Conservation (phyloP, 352 stramenopile genomes). For the Phytophthora europaea region DNA sequence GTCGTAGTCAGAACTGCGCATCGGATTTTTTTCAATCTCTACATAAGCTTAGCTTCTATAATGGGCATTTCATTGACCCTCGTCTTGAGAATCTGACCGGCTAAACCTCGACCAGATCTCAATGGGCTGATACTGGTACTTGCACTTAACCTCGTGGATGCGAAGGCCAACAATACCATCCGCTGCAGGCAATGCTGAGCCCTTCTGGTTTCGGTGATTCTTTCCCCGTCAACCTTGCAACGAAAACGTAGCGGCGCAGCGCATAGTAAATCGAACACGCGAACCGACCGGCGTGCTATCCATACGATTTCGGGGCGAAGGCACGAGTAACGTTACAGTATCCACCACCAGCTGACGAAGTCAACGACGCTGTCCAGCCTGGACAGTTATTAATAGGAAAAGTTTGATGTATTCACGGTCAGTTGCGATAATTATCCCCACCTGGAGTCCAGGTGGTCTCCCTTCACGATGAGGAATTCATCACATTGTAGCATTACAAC, state of each 20-base stretch:
- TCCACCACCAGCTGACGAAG: neutral
- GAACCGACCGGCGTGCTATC: neutral
- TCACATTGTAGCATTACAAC: slow-evolving; percentile 24
- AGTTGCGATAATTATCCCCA: too few relatives aligned
- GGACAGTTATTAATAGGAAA: too few relatives aligned
- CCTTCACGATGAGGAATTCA: neutral
- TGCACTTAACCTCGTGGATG: neutral
- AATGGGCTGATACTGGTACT: neutral
- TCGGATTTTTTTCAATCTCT: neutral
- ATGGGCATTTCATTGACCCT: neutral
- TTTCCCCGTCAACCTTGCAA: too few relatives aligned
- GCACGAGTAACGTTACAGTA: neutral
- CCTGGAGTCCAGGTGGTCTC: neutral
- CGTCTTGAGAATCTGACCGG: slow-evolving; percentile 10
- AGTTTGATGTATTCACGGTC: too few relatives aligned
- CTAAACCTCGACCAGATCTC: neutral
- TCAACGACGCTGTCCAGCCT: neutral
- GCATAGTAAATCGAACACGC: too few relatives aligned
- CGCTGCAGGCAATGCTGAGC: too few relatives aligned
- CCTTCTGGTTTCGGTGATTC: too few relatives aligned
- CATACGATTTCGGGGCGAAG: neutral
- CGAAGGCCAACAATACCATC: neutral
- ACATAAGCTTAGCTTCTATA: too few relatives aligned
- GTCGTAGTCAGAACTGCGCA: neutral
- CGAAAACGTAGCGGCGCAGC: too few relatives aligned